These are phyloP conservation scores for Postia placenta DNA, from an alignment of 768 basidiomycete genomes.

Conservation along the genomic window DNA sequence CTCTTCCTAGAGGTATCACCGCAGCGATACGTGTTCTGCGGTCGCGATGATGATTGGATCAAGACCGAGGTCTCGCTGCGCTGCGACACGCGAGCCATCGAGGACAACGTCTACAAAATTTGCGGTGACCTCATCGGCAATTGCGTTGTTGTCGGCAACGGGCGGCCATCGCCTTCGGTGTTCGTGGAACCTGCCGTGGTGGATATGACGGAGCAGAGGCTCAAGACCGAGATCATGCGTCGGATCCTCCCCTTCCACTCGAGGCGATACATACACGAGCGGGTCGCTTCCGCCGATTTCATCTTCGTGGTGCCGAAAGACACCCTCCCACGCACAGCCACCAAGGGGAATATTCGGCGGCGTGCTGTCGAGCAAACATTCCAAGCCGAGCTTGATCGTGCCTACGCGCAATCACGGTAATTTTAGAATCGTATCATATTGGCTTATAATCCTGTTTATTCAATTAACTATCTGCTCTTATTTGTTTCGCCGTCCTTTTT, in stretches of 20 bases:
- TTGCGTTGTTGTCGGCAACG: constrained; percentile 72
- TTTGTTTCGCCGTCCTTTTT: background rate
- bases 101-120: constrained; percentile 63
- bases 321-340: constrained; percentile 69
- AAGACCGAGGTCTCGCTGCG: constrained; percentile 74
- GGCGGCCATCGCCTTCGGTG: constrained; percentile 69
- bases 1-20: constrained; percentile 60
- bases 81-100: constrained; percentile 79
- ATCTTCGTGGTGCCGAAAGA: constrained; percentile 59
- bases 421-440: background rate
- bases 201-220: constrained; percentile 48
- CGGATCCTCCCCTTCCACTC: constrained; percentile 69
- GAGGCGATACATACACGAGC: constrained; percentile 74
- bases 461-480: background rate
- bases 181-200: constrained; percentile 57
- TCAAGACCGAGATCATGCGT: constrained; percentile 72
- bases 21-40: constrained; percentile 59
- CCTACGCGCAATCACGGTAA: constrained; percentile 35
- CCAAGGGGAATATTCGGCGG: constrained; percentile 78
- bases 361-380: constrained; percentile 68
- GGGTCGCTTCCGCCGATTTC: constrained; percentile 60
- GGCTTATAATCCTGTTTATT: background rate
- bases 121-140: constrained; percentile 62
- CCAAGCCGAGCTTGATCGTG: constrained; percentile 48
- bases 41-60: constrained; percentile 82